These are phyloP conservation scores for Malassezia caprae DNA, from an alignment of 1,284 basidiomycete species.

Conservation along the genomic window DNA sequence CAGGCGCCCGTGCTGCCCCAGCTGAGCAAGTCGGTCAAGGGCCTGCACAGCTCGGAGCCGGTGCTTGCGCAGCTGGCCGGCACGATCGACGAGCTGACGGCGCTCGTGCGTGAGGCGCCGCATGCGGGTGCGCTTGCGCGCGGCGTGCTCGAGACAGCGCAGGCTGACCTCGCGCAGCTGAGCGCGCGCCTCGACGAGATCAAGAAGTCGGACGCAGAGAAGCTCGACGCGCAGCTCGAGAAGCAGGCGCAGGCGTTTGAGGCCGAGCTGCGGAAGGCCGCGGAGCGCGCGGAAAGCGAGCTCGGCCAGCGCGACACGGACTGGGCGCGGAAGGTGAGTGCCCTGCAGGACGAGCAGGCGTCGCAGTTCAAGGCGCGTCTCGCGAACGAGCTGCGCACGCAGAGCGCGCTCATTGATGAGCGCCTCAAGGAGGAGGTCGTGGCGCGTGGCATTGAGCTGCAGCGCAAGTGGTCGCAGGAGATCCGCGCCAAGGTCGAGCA, in stretches of 20 bases:
- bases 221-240: slow-evolving; percentile 63
- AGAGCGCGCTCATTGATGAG: slow-evolving; percentile 79
- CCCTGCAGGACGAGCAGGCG: slow-evolving; percentile 66
- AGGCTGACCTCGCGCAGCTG: slow-evolving; percentile 71
- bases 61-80: slow-evolving; percentile 81
- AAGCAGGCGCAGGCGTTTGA: slow-evolving; percentile 64
- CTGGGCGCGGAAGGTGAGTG: slow-evolving; percentile 71
- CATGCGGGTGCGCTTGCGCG: slow-evolving; percentile 53
- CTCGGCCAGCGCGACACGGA: slow-evolving; percentile 75
- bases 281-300: slow-evolving; percentile 72
- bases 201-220: slow-evolving; percentile 67
- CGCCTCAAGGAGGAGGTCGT: slow-evolving; percentile 85
- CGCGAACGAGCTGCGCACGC: slow-evolving; percentile 71
- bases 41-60: slow-evolving; percentile 68
- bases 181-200: slow-evolving; percentile 67
- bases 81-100: slow-evolving; percentile 84
- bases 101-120: slow-evolving; percentile 58
- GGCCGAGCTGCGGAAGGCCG: slow-evolving; percentile 66
- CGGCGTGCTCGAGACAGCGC: slow-evolving; percentile 54
- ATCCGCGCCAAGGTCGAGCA: slow-evolving; percentile 92
- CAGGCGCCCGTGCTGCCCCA: slow-evolving; percentile 54
- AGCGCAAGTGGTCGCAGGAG: slow-evolving; percentile 88
- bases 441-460: slow-evolving; percentile 90
- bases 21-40: slow-evolving; percentile 68
- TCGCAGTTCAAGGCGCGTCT: slow-evolving; percentile 76